phyloP scores from a whole-genome alignment of 345 rosid genomes.

The Psidium guajava region DNA sequence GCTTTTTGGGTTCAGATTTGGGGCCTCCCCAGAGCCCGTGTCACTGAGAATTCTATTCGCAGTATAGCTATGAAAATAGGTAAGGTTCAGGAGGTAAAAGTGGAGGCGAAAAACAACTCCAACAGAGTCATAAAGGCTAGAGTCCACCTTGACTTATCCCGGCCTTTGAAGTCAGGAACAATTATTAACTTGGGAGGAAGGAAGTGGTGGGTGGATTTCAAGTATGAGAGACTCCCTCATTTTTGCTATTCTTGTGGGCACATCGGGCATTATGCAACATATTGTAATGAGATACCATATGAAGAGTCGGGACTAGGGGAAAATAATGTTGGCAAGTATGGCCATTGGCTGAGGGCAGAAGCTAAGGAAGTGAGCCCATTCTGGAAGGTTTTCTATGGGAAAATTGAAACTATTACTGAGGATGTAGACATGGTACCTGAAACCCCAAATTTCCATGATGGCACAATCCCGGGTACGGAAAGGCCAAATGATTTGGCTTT shows the following conservation, averaged over 20 bases:
- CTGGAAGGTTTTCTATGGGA: background rate
- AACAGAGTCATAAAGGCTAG: background rate
- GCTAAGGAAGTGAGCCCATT: background rate
- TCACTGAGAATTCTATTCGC: background rate
- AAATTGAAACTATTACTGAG: background rate
- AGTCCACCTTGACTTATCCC: too few relatives aligned
- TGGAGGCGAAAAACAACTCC: background rate
- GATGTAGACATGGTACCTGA: background rate
- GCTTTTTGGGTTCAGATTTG: background rate
- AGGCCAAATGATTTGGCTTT: too few relatives aligned
- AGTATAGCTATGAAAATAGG: too few relatives aligned
- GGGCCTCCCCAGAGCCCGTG: background rate
- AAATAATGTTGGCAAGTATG: too few relatives aligned
- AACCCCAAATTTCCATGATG: too few relatives aligned
- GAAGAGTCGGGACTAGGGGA: background rate
- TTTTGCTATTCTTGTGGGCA: background rate
- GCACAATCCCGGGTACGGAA: too few relatives aligned
- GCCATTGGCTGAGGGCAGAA: background rate
- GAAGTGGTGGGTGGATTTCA: background rate
- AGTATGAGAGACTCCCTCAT: background rate
- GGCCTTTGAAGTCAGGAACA: too few relatives aligned
- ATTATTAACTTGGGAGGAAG: background rate
- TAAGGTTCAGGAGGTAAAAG: background rate
- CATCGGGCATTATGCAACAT: background rate
- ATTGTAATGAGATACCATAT: background rate